Evolutionary conservation across 1,284 basidiomycete species (phyloP).

Genomic region (Vanrija sp.): DNA sequence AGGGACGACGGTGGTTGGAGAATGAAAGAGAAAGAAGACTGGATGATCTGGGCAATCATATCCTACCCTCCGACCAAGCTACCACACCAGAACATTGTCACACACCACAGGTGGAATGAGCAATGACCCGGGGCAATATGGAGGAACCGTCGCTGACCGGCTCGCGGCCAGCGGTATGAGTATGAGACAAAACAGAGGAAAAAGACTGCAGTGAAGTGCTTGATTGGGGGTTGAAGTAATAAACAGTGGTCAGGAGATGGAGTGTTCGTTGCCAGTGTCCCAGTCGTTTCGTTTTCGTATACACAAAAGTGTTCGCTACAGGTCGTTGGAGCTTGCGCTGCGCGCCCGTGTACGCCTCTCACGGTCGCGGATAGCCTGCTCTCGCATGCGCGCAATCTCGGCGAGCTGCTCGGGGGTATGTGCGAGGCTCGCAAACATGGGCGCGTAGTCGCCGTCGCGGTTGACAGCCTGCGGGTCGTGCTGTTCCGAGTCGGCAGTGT

Average conservation of each 20-base stretch:
- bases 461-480: neutral
- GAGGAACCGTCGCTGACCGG: no score
- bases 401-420: constrained; percentile 43
- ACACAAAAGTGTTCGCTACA: constrained; percentile 1
- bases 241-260: neutral
- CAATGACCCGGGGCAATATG: no score
- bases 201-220: neutral
- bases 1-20: no score
- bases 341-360: constrained; percentile 4
- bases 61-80: no score
- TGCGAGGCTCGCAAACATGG: constrained; percentile 41
- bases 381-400: constrained; percentile 35
- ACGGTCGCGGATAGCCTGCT: constrained; percentile 17
- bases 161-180: neutral
- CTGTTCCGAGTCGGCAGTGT: neutral
- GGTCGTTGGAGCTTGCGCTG: constrained; percentile 2
- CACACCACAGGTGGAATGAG: no score
- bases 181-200: neutral
- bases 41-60: no score
- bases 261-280: no score
- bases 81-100: no score
- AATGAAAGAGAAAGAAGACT: no score
- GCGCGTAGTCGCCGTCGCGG: constrained; percentile 14
- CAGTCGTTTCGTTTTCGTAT: no score
- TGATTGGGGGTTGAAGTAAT: neutral